phyloP scores from a whole-genome alignment of 306 rosid genomes.

The Trifolium fragiferum region DNA sequence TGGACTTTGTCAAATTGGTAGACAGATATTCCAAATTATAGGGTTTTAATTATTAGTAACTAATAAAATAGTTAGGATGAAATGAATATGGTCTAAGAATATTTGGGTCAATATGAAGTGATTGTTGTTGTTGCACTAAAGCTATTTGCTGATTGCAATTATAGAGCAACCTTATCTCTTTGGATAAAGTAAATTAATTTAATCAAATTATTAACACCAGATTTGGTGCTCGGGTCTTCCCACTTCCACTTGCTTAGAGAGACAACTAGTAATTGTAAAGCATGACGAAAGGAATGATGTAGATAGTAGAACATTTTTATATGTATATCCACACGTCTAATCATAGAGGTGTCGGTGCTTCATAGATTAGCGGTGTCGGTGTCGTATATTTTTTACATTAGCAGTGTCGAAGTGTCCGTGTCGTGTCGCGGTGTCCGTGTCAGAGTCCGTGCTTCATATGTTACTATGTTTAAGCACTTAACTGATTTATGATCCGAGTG shows the following conservation, averaged over 20 bases:
- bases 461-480: too few relatives aligned
- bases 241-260: background rate
- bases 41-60: too few relatives aligned
- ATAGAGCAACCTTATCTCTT: slow-evolving; percentile 52
- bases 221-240: slow-evolving; percentile 1
- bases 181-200: slow-evolving; percentile 38
- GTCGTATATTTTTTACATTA: too few relatives aligned
- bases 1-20: slow-evolving; percentile 59
- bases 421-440: too few relatives aligned
- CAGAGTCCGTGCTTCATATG: too few relatives aligned
- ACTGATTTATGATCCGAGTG: too few relatives aligned
- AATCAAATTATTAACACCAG: slow-evolving; percentile 21
- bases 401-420: too few relatives aligned
- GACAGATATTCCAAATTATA: slow-evolving; percentile 64
- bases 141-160: slow-evolving; percentile 10
- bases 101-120: slow-evolving; percentile 50
- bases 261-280: background rate
- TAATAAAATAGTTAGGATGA: slow-evolving; percentile 5
- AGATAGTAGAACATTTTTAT: too few relatives aligned
- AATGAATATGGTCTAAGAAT: slow-evolving; percentile 36
- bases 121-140: slow-evolving; percentile 31
- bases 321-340: too few relatives aligned
- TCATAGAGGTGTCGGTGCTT: too few relatives aligned
- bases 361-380: too few relatives aligned
- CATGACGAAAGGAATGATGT: slow-evolving; percentile 19